Base-by-base conservation (phyloP, 2,329 filamentous ascomycete genomes). In the Penicillium sclerotigenum region DNA sequence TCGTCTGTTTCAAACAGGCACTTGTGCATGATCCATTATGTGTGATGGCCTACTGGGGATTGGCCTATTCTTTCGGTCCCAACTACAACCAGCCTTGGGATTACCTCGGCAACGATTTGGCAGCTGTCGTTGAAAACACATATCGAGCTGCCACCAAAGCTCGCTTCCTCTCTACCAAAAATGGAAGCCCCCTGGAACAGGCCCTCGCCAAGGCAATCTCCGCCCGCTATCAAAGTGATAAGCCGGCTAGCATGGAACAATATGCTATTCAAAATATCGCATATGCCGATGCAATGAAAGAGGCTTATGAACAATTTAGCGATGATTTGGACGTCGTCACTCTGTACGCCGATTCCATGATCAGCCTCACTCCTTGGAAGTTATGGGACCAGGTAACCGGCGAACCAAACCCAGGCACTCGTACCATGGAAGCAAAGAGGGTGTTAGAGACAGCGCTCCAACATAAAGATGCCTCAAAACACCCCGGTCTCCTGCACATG, bases 51-150 rank as follows among this genome's bases (percentile, higher is more conserved):
- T 71, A 75, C 56, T 76, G 74, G 74, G 74, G 74, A 1, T 60
- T 76, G 5, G 72, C 89, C 0, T 91, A 88, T 68, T 79, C 86
- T 1, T 74, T 89, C 0, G 89, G 89, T 0, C 89, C 89, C 4
- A 91, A 93, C 66, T 87, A 89, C 71, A 90, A 92, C 75, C 90
- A 91, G 66, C 85, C 88, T 0, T 91, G 89, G 89, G 81, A 84
- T 28, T 79, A 84, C 24, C 90, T 91, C 61, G 87, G 88, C 52
- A 72, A 79, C 0, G 88, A 91, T 60, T 75, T 87, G 5, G 71
- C 77, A 11, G 70, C 33, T 1, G 62, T 79, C 0, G 74, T 87
- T 7, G 67, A 73, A 38, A 74, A 76, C 29, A 82, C 82, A 5
- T 75, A 80, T 52, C 54, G 68, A 14, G 80, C 81, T 0, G 78